Evolutionary conservation across 1,284 basidiomycete genomes (phyloP), one percentile per base, ranked within the genome.

Genomic region (Cutaneotrichosporon sp.): DNA sequence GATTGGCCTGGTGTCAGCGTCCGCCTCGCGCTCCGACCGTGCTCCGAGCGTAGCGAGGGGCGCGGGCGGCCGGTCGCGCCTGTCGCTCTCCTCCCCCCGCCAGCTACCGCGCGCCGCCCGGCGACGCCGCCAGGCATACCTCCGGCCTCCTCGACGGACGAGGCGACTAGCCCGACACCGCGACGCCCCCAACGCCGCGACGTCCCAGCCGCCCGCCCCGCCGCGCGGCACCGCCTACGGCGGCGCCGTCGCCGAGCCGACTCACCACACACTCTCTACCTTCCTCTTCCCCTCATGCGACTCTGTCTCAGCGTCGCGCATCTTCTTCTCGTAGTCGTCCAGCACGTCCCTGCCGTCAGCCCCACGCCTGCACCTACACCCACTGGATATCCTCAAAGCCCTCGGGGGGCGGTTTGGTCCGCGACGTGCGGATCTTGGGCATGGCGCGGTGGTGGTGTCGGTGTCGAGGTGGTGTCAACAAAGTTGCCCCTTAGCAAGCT

Each of bases 231-330:
- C 14, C n/a, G 42, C 26, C 15, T 21, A n/a, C n/a, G n/a, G 10
- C 20, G 10, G 17, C 10, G n/a, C n/a, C 13, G 17, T 40, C n/a
- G 12, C 30, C 13, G 20, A 5, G 10, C 26, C 5, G 12, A 63
- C 75, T 56, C 39, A 77, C 96, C 96, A 98, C n/a, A 97, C 78
- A 1, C 88, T 87, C 77, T 98, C 96, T 26, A 87, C 84, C 77
- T 92, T 96, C 70, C 96, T 87, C 77, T 98, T 98, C 57, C 94
- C 94, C 73, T 98, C 96, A 68, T 97, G 91, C 8, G 86, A 85
- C 77, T 97, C 93, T 67, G 91, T 96, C 80, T 99, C 96, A 10
- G 91, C 93, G 72, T 94, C 90, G 59, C 91, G 81, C 91, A 94
- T 94, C 79, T 92, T 93, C 80, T 90, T 90, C 43, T 89, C 87